phyloP scores from a whole-genome alignment of 176 grass and related monocot species.

The Neostapfia colusana region DNA sequence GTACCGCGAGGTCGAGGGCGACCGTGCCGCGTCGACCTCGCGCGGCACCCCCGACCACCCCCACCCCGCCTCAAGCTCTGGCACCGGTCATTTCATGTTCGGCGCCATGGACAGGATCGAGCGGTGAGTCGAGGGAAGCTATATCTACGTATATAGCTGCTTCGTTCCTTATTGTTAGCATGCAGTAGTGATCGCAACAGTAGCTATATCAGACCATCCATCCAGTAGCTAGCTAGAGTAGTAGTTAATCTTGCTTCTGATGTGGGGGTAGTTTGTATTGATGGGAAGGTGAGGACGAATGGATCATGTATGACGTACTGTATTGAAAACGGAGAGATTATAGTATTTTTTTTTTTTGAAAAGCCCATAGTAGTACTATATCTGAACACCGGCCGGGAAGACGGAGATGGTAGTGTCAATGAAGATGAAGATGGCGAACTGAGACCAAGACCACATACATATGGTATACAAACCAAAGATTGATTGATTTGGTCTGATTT shows the following conservation, averaged over 20 bases:
- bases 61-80: conserved; percentile 32
- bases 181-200: background rate
- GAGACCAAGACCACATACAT: background rate
- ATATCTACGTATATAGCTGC: background rate
- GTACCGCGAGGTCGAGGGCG: conserved; percentile 72
- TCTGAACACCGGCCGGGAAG: background rate
- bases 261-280: background rate
- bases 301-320: background rate
- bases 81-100: conserved; percentile 75
- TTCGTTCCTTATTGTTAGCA: background rate
- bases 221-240: background rate
- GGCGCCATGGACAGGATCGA: conserved; percentile 50
- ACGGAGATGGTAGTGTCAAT: background rate
- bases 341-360: too few relatives aligned
- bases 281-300: background rate
- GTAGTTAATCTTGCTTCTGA: conserved; percentile 3
- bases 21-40: conserved; percentile 52
- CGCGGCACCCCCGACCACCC: conserved; percentile 12
- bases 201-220: background rate
- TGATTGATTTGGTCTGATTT: background rate
- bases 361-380: too few relatives aligned
- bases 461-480: background rate
- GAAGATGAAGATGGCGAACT: background rate
- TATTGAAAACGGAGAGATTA: too few relatives aligned
- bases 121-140: conserved; percentile 11